Conservation (phyloP, 768 basidiomycete species). For the Pholiota molesta region DNA sequence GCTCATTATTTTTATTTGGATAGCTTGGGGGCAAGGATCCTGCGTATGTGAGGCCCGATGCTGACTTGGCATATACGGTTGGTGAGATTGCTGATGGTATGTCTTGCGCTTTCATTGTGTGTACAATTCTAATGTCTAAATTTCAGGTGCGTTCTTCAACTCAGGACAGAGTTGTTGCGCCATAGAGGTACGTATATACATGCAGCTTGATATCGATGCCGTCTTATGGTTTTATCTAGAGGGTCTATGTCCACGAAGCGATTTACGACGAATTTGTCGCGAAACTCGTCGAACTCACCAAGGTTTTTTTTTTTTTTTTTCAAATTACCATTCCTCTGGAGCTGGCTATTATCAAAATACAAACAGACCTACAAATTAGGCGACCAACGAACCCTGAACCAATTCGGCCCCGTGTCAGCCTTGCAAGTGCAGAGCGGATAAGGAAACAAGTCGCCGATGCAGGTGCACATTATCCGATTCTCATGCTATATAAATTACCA, state of each 20-base stretch:
- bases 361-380: conserved; percentile 81
- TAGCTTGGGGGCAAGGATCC: conserved; percentile 98
- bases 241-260: conserved; percentile 91
- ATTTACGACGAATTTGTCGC: conserved; percentile 81
- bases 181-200: conserved; percentile 63
- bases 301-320: conserved; percentile 48
- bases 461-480: conserved; percentile 37
- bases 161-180: conserved; percentile 98
- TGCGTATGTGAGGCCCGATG: conserved; percentile 90
- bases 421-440: conserved; percentile 84
- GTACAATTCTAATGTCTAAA: neutral
- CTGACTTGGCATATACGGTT: conserved; percentile 80
- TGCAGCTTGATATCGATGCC: neutral
- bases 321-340: neutral
- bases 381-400: conserved; percentile 77
- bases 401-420: conserved; percentile 94
- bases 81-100: conserved; percentile 89
- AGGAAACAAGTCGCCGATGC: conserved; percentile 88
- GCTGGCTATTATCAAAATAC: neutral
- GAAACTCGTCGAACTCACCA: conserved; percentile 71
- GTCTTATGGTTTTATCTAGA: conserved; percentile 38
- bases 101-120: conserved; percentile 10
- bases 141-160: conserved; percentile 88
- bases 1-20: neutral
- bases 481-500: neutral